Evolutionary conservation across 495 filamentous ascomycete species (phyloP).

Genomic region (Oleoguttula mirabilis): DNA sequence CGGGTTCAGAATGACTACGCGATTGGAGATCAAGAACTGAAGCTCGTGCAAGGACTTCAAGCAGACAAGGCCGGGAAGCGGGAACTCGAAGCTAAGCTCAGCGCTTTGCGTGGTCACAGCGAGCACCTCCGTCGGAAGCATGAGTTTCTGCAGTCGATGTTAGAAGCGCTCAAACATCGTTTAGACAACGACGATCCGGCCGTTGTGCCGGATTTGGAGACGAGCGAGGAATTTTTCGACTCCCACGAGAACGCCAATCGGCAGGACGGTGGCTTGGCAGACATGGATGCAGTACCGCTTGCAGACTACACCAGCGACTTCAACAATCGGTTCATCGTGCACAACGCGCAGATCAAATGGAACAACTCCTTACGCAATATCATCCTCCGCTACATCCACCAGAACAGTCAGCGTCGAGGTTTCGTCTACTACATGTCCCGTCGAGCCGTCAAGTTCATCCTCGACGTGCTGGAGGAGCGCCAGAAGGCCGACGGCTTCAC

Average conservation of each 20-base stretch:
- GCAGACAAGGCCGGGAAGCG: conserved; percentile 34
- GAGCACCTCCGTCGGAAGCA: conserved; percentile 60
- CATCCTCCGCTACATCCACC: conserved; percentile 92
- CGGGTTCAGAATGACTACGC: conserved; percentile 51
- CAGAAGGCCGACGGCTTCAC: conserved; percentile 38
- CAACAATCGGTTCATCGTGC: conserved; percentile 95
- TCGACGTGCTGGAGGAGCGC: conserved; percentile 94
- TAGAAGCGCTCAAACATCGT: conserved; percentile 51
- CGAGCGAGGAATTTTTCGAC: conserved; percentile 35
- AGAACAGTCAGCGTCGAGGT: conserved; percentile 87
- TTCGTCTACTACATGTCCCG: conserved; percentile 98
- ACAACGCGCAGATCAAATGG: conserved; percentile 97
- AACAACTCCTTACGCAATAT: conserved; percentile 93
- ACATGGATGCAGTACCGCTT: conserved; percentile 37
- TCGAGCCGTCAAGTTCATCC: conserved; percentile 90
- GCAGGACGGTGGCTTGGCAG: conserved; percentile 15
- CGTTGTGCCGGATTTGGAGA: conserved; percentile 38
- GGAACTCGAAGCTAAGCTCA: conserved; percentile 48
- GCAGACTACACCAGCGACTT: conserved; percentile 79
- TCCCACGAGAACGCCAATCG: conserved; percentile 36
- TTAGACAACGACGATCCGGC: conserved; percentile 36
- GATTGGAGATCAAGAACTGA: conserved; percentile 34
- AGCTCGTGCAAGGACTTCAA: conserved; percentile 29
- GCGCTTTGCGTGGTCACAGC: conserved; percentile 56
- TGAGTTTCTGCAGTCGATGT: conserved; percentile 62